Percentiles rank a stretch among this genome's conserved stretches.
phyloP scores from a whole-genome alignment of 2,329 filamentous ascomycete genomes.

The Claviceps spartinae region DNA sequence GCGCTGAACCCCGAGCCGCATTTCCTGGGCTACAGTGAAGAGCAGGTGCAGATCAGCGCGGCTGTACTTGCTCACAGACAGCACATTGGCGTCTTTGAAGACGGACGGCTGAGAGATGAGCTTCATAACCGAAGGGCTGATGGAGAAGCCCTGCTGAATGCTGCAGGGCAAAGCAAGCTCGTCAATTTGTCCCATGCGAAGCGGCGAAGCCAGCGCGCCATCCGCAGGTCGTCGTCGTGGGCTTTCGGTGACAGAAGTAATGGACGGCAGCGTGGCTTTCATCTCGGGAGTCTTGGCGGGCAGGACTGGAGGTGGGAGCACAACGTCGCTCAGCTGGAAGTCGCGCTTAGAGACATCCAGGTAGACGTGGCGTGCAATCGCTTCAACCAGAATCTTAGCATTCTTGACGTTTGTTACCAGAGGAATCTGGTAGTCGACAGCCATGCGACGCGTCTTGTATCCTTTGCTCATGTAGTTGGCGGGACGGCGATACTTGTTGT shows the following conservation, averaged over 20 bases:
- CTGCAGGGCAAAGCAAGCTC: conserved; percentile 34
- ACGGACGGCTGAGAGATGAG: conserved; percentile 62
- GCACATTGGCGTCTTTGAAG: conserved; percentile 80
- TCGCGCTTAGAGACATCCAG: conserved; percentile 73
- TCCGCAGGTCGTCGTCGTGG: conserved; percentile 20
- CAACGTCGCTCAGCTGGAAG: conserved; percentile 80
- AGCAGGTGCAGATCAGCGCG: conserved; percentile 81
- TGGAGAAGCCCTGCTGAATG: conserved; percentile 36
- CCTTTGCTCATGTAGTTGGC: conserved; percentile 98
- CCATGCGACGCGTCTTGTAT: conserved; percentile 93
- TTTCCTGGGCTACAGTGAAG: conserved; percentile 94
- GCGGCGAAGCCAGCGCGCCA: conserved; percentile 13
- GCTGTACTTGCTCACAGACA: conserved; percentile 84
- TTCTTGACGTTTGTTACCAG: conserved; percentile 99
- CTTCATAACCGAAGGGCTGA: conserved; percentile 51
- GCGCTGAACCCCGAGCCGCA: conserved; percentile 87
- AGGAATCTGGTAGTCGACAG: conserved; percentile 92
- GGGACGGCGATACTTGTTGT: conserved; percentile 89
- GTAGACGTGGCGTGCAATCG: conserved; percentile 77
- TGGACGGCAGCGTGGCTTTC: conserved; percentile 33
- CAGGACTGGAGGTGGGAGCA: conserved; percentile 60
- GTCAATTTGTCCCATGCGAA: conserved; percentile 20
- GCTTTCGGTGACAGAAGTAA: conserved; percentile 22
- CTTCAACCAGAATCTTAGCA: conserved; percentile 92
- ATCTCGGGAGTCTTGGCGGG: conserved; percentile 41